Evolutionary conservation across 805 yeast genomes (phyloP).

Genomic region (Komagataella pastoris): DNA sequence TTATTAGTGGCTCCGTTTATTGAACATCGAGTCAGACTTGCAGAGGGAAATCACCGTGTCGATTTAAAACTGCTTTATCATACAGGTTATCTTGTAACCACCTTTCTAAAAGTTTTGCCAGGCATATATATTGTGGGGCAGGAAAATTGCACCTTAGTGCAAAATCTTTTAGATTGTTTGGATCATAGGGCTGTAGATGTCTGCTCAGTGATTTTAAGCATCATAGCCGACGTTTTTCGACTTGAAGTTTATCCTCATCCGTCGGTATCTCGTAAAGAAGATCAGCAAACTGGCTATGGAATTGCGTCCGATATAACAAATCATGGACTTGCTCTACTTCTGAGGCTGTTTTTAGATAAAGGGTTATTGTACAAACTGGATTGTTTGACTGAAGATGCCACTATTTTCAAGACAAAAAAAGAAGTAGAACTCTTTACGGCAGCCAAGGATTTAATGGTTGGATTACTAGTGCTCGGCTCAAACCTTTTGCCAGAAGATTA

Average conservation of each 20-base stretch:
- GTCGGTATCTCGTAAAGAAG: neutral
- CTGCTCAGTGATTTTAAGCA: neutral
- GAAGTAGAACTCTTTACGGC: neutral
- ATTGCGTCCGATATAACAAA: neutral
- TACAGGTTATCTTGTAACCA: slow-evolving; percentile 43
- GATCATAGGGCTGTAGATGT: neutral
- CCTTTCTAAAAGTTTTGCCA: slow-evolving; percentile 56
- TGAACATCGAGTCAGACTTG: slow-evolving; percentile 33
- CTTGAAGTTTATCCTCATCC: neutral
- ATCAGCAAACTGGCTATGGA: neutral
- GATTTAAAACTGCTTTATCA: slow-evolving; percentile 26
- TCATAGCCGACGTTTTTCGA: neutral
- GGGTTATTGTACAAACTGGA: neutral
- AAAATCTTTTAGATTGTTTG: neutral
- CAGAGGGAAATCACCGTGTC: slow-evolving; percentile 19
- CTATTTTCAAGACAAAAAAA: neutral
- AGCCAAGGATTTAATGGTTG: neutral
- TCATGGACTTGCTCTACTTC: neutral
- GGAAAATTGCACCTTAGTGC: neutral
- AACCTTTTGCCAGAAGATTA: slow-evolving; percentile 38
- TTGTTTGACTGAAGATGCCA: neutral
- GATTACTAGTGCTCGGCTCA: neutral
- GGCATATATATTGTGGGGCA: slow-evolving; percentile 25
- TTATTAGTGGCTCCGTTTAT: slow-evolving; percentile 59
- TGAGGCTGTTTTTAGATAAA: neutral